Evolutionary conservation across 2,329 filamentous ascomycete genomes (phyloP), one percentile per base, ranked within the genome.

Genomic region (Leptographium wingfieldii): DNA sequence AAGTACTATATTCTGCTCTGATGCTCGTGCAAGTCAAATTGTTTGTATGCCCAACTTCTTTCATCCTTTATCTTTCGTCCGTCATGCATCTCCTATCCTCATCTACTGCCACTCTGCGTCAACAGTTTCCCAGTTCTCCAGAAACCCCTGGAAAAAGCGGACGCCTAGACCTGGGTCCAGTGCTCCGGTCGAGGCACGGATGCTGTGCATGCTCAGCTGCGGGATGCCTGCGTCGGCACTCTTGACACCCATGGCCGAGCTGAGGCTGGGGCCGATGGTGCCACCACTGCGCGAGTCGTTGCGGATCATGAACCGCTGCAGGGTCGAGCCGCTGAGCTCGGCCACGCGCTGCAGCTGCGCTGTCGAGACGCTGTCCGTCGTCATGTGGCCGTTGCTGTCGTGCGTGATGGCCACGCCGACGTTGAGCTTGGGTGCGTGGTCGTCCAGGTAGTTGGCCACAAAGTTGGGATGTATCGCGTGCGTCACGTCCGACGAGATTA

Each of bases 401-500:
- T 85, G 84, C 54, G 84, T 85, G 48, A 99, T 80, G 19, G 85
- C 83, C 38, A 96, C 80, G 43, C 94, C 94, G 38, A 94, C 83
- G 71, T 99, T 99, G 59, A 99, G 82, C 61, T 88, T 82, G 1
- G 94, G 92, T 2, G 89, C 80, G 74, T 99, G 94, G 67, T 89
- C 86, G 60, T 88, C 81, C 22, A 96, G 84, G 74, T 97, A 97
- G 33, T 82, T 83, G 64, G 80, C 80, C 0, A 90, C 76, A 77
- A 97, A 99, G 76, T 97, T 97, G 61, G 94, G 94, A 75, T 96
- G 92, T 10, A 92, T 88, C 49, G 92, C 90, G 73, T 97, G 94
- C 5, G 86, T 94, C 60, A 99, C 94, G 70, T 99, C 94, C 29
- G 90, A 90, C 1, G 89, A 95, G 61, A 96, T 81, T 63, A 97